These are phyloP conservation scores for Trichophyton benhamiae DNA, from an alignment of 2,329 filamentous ascomycete species.

Conservation along the genomic window DNA sequence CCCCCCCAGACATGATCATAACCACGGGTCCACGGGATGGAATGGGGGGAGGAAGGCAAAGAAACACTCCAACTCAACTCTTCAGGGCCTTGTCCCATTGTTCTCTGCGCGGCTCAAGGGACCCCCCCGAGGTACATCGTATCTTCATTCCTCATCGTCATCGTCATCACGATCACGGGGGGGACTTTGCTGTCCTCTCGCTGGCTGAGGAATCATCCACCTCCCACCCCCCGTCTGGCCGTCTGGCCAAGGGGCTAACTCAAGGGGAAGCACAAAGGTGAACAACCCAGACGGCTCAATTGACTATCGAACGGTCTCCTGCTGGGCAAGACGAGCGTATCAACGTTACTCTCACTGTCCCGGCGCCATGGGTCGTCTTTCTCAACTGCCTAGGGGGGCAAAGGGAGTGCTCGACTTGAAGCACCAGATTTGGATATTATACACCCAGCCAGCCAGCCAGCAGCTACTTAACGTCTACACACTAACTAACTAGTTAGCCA, in stretches of 20 bases:
- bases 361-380: not conserved
- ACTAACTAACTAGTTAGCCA: no score
- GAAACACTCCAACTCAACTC: not conserved
- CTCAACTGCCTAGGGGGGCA: not conserved
- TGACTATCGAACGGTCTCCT: not conserved
- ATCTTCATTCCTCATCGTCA: not conserved
- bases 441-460: not conserved
- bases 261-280: not conserved
- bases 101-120: not conserved
- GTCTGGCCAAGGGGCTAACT: not conserved
- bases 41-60: not conserved
- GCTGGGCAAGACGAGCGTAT: not conserved
- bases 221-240: no score
- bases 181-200: no score
- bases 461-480: not conserved
- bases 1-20: no score
- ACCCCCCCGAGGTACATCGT: not conserved
- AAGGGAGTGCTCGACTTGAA: not conserved
- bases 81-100: not conserved
- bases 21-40: no score
- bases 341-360: not conserved
- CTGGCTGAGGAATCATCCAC: not conserved
- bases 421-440: constrained; percentile 2
- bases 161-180: no score
- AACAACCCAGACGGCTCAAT: not conserved